Evolutionary conservation across 2,329 filamentous ascomycete species (phyloP).

Genomic region (Acrodontium crateriforme): DNA sequence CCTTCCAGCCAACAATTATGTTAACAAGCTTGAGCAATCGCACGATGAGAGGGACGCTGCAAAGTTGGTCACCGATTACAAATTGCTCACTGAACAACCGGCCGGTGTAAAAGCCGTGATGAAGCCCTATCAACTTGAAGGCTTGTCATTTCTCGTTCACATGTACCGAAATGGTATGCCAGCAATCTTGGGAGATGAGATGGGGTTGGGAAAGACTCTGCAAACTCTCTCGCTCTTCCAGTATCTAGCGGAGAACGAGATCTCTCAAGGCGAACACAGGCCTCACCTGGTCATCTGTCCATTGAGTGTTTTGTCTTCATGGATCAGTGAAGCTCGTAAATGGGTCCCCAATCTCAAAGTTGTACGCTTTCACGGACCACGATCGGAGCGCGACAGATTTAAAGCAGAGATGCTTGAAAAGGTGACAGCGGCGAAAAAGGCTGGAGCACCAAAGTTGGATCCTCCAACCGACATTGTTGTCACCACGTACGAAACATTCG

Average conservation of each 20-base stretch:
- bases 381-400: conserved; percentile 28
- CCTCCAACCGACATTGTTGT: conserved; percentile 33
- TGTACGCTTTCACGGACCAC: conserved; percentile 34
- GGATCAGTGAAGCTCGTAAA: conserved; percentile 33
- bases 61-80: no score
- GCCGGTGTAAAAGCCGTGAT: conserved; percentile 34
- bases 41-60: no score
- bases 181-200: conserved; percentile 36
- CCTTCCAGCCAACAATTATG: conserved; percentile 30
- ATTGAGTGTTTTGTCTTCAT: conserved; percentile 36
- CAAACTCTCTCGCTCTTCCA: conserved; percentile 38
- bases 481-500: conserved; percentile 38
- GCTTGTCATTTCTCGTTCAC: conserved; percentile 36
- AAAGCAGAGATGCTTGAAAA: conserved; percentile 22
- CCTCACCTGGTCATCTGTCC: conserved; percentile 38
- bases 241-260: conserved; percentile 30
- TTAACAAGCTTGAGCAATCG: conserved; percentile 23
- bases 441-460: neutral
- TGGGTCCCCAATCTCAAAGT: conserved; percentile 36
- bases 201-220: conserved; percentile 38
- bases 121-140: conserved; percentile 39
- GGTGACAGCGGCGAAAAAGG: conserved; percentile 3
- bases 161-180: conserved; percentile 32
- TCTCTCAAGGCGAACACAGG: conserved; percentile 23
- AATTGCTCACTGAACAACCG: conserved; percentile 31